These are phyloP conservation scores for Neolentinus lepideus DNA, from an alignment of 1,284 basidiomycete genomes.

Conservation along the genomic window DNA sequence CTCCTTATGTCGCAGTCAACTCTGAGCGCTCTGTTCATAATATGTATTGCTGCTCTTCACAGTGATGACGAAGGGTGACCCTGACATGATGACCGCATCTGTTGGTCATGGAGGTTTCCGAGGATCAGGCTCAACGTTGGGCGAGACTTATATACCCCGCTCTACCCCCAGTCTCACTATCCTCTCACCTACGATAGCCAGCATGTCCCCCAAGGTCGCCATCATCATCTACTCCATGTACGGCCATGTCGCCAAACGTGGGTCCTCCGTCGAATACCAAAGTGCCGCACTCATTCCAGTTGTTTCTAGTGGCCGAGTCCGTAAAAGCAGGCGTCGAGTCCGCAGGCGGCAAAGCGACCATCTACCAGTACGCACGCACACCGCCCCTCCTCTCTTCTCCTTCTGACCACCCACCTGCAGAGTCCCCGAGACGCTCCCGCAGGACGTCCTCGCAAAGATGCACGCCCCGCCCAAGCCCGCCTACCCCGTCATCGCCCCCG, in stretches of 20 bases:
- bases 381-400: not conserved
- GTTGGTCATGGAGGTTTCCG: not conserved
- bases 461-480: constrained; percentile 65
- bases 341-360: constrained; percentile 66
- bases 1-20: not conserved
- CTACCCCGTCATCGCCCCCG: constrained; percentile 70
- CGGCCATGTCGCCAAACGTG: constrained; percentile 71
- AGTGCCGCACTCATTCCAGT: not conserved
- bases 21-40: too few relatives aligned
- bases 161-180: not conserved
- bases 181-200: not conserved
- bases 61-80: not conserved
- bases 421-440: constrained; percentile 78
- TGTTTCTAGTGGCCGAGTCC: constrained; percentile 63
- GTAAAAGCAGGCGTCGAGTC: constrained; percentile 66
- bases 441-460: constrained; percentile 73
- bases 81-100: not conserved
- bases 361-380: constrained; percentile 56
- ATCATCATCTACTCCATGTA: constrained; percentile 83
- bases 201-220: constrained; percentile 50
- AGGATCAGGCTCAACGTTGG: not conserved
- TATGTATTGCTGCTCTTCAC: not conserved
- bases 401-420: constrained; percentile 23
- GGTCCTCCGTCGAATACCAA: constrained; percentile 24
- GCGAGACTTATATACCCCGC: not conserved